Conservation (phyloP, 169 alveolate species). For the Eimeria sp. region DNA sequence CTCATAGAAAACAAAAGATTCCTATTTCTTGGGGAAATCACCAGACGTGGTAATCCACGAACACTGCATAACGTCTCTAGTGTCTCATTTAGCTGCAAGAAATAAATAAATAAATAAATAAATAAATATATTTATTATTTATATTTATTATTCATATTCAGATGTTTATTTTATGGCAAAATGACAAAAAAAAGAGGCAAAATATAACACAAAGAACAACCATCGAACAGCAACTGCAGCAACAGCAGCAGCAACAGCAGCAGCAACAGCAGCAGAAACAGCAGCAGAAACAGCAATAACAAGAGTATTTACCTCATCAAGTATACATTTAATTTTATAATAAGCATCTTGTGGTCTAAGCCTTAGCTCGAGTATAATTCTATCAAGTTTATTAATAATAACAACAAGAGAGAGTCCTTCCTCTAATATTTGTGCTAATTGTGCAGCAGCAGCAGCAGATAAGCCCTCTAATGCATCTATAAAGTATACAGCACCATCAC, state of each 20-base stretch:
- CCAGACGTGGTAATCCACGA: conserved; percentile 60
- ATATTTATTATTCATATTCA: too few relatives aligned
- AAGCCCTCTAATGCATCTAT: conserved; percentile 99
- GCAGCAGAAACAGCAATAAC: not conserved
- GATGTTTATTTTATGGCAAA: too few relatives aligned
- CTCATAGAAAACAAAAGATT: conserved; percentile 98
- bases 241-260: not conserved
- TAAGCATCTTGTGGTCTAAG: conserved; percentile 99
- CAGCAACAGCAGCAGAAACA: not conserved
- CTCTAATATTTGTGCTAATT: conserved; percentile 92
- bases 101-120: not conserved
- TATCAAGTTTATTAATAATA: conserved; percentile 97
- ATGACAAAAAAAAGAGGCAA: too few relatives aligned
- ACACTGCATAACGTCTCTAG: conserved; percentile 71
- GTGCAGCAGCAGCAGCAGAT: conserved; percentile 95
- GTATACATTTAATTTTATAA: conserved; percentile 94
- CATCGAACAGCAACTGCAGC: too few relatives aligned
- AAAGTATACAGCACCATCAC: conserved; percentile 98
- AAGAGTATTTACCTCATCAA: conserved; percentile 87
- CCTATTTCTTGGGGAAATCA: conserved; percentile 95
- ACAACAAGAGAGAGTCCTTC: conserved; percentile 89
- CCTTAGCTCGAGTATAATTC: conserved; percentile 98
- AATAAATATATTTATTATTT: not conserved
- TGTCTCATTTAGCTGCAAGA: conserved; percentile 74
- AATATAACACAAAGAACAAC: not conserved